Base-by-base conservation (phyloP, 1,139 yeast genomes). In the Debaryomycetaceae sp. region DNA sequence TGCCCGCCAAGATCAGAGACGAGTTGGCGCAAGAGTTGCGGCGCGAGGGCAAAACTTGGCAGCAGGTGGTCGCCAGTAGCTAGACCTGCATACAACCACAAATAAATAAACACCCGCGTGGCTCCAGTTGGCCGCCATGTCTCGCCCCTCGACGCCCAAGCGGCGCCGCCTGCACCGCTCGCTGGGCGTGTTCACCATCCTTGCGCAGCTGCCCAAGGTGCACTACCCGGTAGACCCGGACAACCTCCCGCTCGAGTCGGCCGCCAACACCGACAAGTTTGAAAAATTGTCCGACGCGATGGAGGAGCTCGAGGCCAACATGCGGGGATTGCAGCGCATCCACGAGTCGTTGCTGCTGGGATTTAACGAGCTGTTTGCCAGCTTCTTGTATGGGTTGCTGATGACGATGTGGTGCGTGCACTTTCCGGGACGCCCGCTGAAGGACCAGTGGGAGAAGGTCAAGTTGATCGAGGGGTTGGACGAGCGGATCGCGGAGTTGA, bases 11-110 rank as follows among this genome's bases (percentile, higher is more conserved):
- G 48, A 72, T 91, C 43, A 79, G 88, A 48, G 81, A 79, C 45
- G 95, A 85, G 48, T 69, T 89, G 42, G 71, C 77, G 6, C 61
- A 51, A 3, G 86, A 81, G 49, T 68, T 89, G 48, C 64, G 65
- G 39, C 75, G 69, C 43, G 88, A 81, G 53, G 93, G 88, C 15
- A 80, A 80, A 58, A 81, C 88, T 3, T 89, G 96, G 96, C 64
- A 70, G 51, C 77, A 84, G 51, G 79, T 83, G 35, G 65, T 83
- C 28, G 88, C 86, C 15, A 56, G 60, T 37, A 81, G 76, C 44
- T 68, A 61, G 43, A 47, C 51, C 37, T 60, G 40, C 29, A 24
- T 25, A 28, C 22, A 38, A 30, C 28, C 35, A 37, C 19, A 27
- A 27, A 15, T 5, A 13, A 25, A 25, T 13, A 25, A 10, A 25